These are phyloP conservation scores for Sedum album DNA, from an alignment of 164 flowering plant genomes.

Conservation along the genomic window DNA sequence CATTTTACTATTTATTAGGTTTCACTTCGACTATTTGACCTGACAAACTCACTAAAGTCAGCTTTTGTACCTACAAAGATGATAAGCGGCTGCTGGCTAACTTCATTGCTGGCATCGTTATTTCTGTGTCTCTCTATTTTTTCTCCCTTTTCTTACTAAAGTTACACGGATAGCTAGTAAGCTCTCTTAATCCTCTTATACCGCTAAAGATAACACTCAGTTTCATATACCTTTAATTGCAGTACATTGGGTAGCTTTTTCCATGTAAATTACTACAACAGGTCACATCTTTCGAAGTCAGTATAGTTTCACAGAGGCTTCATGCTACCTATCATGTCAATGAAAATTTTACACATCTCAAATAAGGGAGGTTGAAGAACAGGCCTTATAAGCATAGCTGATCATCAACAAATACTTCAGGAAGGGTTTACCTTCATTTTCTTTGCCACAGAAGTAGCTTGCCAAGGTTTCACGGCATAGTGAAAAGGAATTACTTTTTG, in stretches of 20 bases:
- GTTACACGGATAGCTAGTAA: slow-evolving; percentile 47
- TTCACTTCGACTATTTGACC: slow-evolving; percentile 73
- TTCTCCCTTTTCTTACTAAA: slow-evolving; percentile 59
- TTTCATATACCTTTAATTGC: background rate
- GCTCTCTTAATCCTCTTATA: slow-evolving; percentile 8
- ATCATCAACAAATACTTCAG: background rate
- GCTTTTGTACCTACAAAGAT: too few relatives aligned
- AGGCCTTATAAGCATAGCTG: background rate
- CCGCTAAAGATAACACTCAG: background rate
- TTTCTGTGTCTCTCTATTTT: slow-evolving; percentile 45
- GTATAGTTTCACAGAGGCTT: background rate
- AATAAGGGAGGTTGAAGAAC: background rate
- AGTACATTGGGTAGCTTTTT: background rate
- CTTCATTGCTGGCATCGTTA: too few relatives aligned
- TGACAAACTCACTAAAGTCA: too few relatives aligned
- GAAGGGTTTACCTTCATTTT: background rate
- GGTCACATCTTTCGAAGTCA: background rate
- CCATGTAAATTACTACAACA: background rate
- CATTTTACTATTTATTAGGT: slow-evolving; percentile 35
- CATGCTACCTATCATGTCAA: background rate
- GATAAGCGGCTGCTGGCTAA: too few relatives aligned
- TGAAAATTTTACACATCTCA: background rate
- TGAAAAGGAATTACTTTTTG: background rate
- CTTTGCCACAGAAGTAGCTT: background rate
- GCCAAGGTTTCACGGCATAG: background rate